These are phyloP conservation scores for Colletotrichum limetticola DNA, from an alignment of 2,329 filamentous ascomycete genomes.

Conservation along the genomic window DNA sequence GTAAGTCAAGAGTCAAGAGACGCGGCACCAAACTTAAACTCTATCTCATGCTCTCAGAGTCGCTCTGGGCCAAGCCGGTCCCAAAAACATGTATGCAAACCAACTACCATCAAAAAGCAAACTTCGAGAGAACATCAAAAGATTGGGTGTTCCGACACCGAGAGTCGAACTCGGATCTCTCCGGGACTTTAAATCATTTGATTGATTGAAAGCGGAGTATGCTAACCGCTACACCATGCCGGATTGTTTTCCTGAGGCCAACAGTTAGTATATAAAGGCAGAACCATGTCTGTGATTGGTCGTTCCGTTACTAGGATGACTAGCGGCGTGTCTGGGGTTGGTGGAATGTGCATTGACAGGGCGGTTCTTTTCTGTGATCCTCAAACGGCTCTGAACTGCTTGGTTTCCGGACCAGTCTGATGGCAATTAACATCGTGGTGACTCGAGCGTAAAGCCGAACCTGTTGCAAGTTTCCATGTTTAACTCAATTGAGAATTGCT, in stretches of 20 bases:
- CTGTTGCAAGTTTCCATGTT: background rate
- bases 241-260: background rate
- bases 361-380: background rate
- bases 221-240: constrained; percentile 25
- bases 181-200: background rate
- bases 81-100: too few relatives aligned
- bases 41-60: too few relatives aligned
- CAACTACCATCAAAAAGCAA: too few relatives aligned
- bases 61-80: too few relatives aligned
- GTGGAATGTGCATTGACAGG: background rate
- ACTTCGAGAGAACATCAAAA: background rate
- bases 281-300: background rate
- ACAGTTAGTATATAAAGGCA: background rate
- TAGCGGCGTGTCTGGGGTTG: background rate
- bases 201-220: constrained; percentile 26
- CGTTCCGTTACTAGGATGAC: background rate
- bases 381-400: background rate
- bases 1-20: too few relatives aligned
- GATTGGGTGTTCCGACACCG: constrained; percentile 7
- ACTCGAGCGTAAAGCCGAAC: background rate
- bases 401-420: background rate
- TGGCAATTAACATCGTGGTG: background rate
- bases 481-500: background rate
- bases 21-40: too few relatives aligned
- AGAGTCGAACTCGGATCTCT: constrained; percentile 28